Base-by-base conservation (phyloP, 257 asterid species). In the Gentiana macrophylla region DNA sequence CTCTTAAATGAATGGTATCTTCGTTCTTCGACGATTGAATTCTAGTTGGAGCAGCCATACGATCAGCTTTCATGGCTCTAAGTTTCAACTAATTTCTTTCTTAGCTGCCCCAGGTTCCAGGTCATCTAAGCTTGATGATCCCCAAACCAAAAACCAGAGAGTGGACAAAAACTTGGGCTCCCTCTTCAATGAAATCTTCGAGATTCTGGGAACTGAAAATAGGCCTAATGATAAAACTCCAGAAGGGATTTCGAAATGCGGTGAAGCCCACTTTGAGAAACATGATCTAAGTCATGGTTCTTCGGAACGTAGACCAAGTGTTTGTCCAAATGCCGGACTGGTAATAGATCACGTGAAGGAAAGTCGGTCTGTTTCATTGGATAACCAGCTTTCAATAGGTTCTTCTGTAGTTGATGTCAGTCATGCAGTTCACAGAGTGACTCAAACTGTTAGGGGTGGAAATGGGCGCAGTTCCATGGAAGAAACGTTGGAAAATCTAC, bases 131-230 rank as follows among this genome's bases (percentile, higher is more conserved):
- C 52, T 56, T 65, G 63, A 56, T 9, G 55, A 45, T 41, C 57
- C 61, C 53, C 71, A 54, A 65, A 45, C 4, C 63, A 60, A 62
- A 35, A 69, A 56, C 65, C 60, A 47, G 46, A 35, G 68, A 54
- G 74, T 67, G 55, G 15, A 63, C 41, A 77, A 63, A 43, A 52
- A 62, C 35, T 59, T 69, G 13, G 75, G 71, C 59, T 75, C 86
- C 13, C 81, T 89, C 32, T 83, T 89, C 83, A 67, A 68, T 46
- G 95, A 89, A 65, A 83, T 89, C 49, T 68, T 81, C 35, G 84
- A 74, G 53, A 83, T 89, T 63, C 53, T 89, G 53, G 95, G 85
- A 6, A 56, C 74, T 53, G 83, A 72, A 61, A 60, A 53, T 52
- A 55, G 63, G 36, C 61, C 10, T 8, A 50, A 58, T 13, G 80